A percentile compares a stretch with the other conserved stretches of the same genome.
phyloP scores from a whole-genome alignment of 2,329 filamentous ascomycete genomes.

The Cladophialophora carrionii region DNA sequence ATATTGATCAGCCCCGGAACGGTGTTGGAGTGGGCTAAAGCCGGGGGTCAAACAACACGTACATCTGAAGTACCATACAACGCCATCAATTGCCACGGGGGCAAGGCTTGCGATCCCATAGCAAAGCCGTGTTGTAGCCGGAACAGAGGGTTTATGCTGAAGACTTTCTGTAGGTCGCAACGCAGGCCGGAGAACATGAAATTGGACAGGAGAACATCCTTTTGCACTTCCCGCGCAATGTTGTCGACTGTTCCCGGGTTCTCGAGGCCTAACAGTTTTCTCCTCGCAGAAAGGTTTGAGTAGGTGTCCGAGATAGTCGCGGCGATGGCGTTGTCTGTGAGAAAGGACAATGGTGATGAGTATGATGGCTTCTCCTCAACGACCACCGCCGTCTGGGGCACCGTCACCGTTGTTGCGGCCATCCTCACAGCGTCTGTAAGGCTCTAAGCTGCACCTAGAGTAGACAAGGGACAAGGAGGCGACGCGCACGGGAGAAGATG shows the following conservation, averaged over 20 bases:
- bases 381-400: constrained; percentile 37
- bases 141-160: constrained; percentile 91
- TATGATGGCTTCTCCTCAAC: constrained; percentile 44
- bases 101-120: constrained; percentile 84
- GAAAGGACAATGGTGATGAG: constrained; percentile 61
- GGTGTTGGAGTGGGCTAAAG: constrained; percentile 3
- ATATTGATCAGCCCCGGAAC: constrained; percentile 20
- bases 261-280: constrained; percentile 81
- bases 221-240: constrained; percentile 87
- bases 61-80: constrained; percentile 94
- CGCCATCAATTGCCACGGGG: constrained; percentile 92
- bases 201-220: constrained; percentile 94
- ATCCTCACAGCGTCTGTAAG: constrained; percentile 4
- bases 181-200: constrained; percentile 95
- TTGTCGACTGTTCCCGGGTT: constrained; percentile 93
- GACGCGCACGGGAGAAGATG: background rate
- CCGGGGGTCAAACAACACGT: constrained; percentile 40
- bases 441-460: constrained; percentile 2
- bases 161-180: constrained; percentile 94
- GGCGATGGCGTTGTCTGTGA: constrained; percentile 74
- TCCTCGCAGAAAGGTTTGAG: constrained; percentile 78
- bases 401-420: constrained; percentile 10
- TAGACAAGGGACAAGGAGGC: background rate
- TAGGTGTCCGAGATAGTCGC: constrained; percentile 75
- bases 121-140: constrained; percentile 97